Conservation (phyloP, 495 filamentous ascomycete species). For the Durotheca rogersii region DNA sequence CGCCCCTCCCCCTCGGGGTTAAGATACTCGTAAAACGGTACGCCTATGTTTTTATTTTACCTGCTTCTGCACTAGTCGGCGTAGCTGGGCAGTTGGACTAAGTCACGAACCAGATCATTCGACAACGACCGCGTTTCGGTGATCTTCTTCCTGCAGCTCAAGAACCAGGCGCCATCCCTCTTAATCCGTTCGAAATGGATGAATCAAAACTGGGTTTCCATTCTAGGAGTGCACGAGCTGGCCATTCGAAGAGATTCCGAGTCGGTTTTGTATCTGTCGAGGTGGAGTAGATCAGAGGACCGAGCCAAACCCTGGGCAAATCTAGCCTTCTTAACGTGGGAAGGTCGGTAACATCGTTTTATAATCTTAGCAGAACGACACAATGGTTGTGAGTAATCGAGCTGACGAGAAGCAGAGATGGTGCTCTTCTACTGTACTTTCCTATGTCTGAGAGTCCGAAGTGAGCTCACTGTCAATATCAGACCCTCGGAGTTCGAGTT, state of each 20-base stretch:
- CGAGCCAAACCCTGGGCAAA: slow-evolving; percentile 52
- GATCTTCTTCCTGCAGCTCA: slow-evolving; percentile 46
- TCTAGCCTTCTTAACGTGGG: slow-evolving; percentile 57
- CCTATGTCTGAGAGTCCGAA: slow-evolving; percentile 70
- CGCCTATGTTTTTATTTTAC: slow-evolving; percentile 5
- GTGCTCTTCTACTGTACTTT: slow-evolving; percentile 79
- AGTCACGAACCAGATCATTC: slow-evolving; percentile 52
- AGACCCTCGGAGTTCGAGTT: slow-evolving; percentile 61
- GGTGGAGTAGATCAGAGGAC: slow-evolving; percentile 47
- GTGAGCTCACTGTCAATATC: slow-evolving; percentile 52
- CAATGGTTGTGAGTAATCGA: background rate
- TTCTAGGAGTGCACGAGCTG: slow-evolving; percentile 51
- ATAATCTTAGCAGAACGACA: background rate
- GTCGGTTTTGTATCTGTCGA: slow-evolving; percentile 47
- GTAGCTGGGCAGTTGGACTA: too few relatives aligned
- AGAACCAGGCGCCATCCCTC: slow-evolving; percentile 45
- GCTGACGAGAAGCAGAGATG: slow-evolving; percentile 52
- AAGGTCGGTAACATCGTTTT: slow-evolving; percentile 41
- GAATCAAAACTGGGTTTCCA: slow-evolving; percentile 47
- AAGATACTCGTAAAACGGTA: slow-evolving; percentile 56
- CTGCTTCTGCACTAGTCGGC: slow-evolving; percentile 2
- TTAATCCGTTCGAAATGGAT: slow-evolving; percentile 42
- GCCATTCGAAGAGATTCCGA: slow-evolving; percentile 49
- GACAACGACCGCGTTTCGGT: slow-evolving; percentile 54
- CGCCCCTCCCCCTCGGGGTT: slow-evolving; percentile 43